Conservation (phyloP, 2,329 filamentous ascomycete species). For the Alternaria panax region DNA sequence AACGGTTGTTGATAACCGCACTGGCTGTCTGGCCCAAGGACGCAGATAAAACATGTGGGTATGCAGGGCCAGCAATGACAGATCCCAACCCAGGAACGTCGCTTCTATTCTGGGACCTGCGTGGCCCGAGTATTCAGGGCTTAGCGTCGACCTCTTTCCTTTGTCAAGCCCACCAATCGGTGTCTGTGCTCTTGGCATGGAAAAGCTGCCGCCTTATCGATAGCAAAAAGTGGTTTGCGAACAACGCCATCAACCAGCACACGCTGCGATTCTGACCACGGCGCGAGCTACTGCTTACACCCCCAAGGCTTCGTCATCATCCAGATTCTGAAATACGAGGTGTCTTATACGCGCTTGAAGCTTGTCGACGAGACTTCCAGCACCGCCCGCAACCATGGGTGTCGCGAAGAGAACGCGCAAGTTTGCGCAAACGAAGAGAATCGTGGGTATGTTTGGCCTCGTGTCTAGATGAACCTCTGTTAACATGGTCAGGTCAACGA, state of each 20-base stretch:
- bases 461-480: neutral
- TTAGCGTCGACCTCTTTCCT: neutral
- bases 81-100: constrained; percentile 6
- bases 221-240: constrained; percentile 10
- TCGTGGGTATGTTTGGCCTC: constrained; percentile 66
- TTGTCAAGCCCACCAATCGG: neutral
- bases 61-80: constrained; percentile 13
- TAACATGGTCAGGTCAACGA: constrained; percentile 58
- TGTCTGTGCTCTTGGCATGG: constrained; percentile 10
- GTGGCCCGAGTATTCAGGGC: constrained; percentile 4
- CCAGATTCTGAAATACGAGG: neutral
- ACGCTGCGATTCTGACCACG: neutral
- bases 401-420: constrained; percentile 90
- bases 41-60: constrained; percentile 9
- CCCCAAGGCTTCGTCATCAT: neutral
- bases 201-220: constrained; percentile 12
- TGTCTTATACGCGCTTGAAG: neutral
- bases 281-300: constrained; percentile 8
- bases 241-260: constrained; percentile 2
- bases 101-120: constrained; percentile 17
- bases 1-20: constrained; percentile 6
- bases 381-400: constrained; percentile 68
- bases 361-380: neutral
- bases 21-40: constrained; percentile 9
- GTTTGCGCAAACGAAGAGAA: constrained; percentile 81